Evolutionary conservation across 2,329 filamentous ascomycete species (phyloP).

Genomic region (Fusarium virguliforme): DNA sequence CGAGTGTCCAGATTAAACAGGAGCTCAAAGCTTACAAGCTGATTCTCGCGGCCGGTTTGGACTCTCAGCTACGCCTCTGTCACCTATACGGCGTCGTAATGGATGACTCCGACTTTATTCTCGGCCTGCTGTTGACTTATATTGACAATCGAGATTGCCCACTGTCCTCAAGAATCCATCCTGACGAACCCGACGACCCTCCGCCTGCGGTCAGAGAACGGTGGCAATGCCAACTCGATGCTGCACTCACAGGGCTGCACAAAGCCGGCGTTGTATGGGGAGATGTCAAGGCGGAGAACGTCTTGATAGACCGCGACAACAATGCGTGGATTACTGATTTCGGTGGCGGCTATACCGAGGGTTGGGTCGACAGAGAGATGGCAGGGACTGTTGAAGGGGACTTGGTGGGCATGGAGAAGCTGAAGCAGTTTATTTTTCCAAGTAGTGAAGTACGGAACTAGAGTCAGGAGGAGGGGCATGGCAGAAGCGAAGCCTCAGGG

Average conservation of each 20-base stretch:
- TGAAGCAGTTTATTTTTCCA: conserved; percentile 6
- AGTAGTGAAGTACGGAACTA: no score
- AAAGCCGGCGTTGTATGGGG: neutral
- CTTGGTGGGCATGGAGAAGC: conserved; percentile 11
- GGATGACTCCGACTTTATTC: conserved; percentile 34
- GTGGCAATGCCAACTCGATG: conserved; percentile 34
- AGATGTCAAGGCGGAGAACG: conserved; percentile 12
- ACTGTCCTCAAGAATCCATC: conserved; percentile 13
- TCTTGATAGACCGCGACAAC: neutral
- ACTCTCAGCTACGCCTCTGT: conserved; percentile 34
- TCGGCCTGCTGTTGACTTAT: conserved; percentile 35
- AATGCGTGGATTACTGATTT: conserved; percentile 20
- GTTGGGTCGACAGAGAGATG: neutral
- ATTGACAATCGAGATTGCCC: conserved; percentile 19
- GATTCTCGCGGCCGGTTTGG: conserved; percentile 30
- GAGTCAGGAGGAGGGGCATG: no score
- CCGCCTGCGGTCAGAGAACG: conserved; percentile 24
- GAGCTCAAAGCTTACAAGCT: conserved; percentile 38
- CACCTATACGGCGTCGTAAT: conserved; percentile 42
- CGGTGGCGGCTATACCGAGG: conserved; percentile 7
- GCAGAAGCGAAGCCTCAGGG: no score
- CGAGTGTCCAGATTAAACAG: conserved; percentile 22
- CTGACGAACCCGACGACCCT: conserved; percentile 20
- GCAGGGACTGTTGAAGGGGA: conserved; percentile 15
- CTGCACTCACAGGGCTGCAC: conserved; percentile 10